These are phyloP conservation scores for Neoarthrinium moseri DNA, from an alignment of 2,329 filamentous ascomycete genomes.

Conservation along the genomic window DNA sequence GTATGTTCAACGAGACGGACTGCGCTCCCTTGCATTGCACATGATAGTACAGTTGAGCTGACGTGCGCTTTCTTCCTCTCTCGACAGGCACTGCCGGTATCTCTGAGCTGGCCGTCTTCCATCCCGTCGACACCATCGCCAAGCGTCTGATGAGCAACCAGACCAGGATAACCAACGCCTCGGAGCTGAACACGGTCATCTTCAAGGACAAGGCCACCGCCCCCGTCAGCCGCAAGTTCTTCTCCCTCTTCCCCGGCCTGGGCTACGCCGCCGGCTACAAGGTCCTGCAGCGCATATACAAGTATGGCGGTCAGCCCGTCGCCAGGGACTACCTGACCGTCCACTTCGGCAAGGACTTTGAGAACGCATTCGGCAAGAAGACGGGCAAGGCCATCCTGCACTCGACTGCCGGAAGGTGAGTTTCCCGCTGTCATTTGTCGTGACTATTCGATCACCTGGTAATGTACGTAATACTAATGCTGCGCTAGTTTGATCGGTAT, in stretches of 20 bases:
- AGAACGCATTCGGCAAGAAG: constrained; percentile 88
- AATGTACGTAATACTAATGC: not conserved
- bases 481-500: constrained; percentile 90
- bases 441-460: not conserved
- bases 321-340: constrained; percentile 82
- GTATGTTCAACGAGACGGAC: constrained; percentile 53
- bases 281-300: constrained; percentile 95
- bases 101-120: constrained; percentile 71
- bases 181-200: constrained; percentile 83
- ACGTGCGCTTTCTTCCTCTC: not conserved
- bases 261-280: constrained; percentile 99
- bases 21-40: not conserved
- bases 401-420: constrained; percentile 85
- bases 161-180: constrained; percentile 46
- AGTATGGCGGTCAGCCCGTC: constrained; percentile 96
- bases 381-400: constrained; percentile 98
- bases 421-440: not conserved
- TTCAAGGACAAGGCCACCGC: constrained; percentile 87
- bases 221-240: constrained; percentile 72
- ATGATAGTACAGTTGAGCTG: not conserved
- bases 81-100: constrained; percentile 55
- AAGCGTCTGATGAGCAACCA: constrained; percentile 99
- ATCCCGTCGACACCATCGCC: constrained; percentile 90
- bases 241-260: constrained; percentile 93
- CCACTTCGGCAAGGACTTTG: constrained; percentile 82